A percentile compares a stretch with the other conserved stretches of the same genome.
These are phyloP conservation scores for Artemisia argyi DNA, from an alignment of 129 eudicot genomes.

Conservation along the genomic window DNA sequence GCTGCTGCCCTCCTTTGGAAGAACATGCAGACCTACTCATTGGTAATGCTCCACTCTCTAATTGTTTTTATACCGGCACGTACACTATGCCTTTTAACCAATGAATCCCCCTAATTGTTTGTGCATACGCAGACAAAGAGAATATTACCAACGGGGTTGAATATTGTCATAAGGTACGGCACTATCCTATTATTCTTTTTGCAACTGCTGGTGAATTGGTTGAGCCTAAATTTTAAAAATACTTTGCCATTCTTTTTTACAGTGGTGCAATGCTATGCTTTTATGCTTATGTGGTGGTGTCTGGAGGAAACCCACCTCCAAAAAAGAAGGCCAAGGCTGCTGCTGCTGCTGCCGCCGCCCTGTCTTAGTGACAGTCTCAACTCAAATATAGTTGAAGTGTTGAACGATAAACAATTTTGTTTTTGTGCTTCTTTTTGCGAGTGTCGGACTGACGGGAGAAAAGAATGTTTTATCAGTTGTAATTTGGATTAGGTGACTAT, in stretches of 20 bases:
- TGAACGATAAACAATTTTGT: constrained; percentile 13
- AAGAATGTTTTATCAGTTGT: not conserved
- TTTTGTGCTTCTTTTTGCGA: not conserved
- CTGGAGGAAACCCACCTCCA: constrained; percentile 97
- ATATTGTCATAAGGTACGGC: constrained; percentile 61
- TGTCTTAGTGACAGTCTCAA: constrained; percentile 18
- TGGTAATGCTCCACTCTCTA: constrained; percentile 42
- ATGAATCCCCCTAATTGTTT: not conserved
- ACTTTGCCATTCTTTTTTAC: not conserved
- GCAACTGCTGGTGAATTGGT: not conserved
- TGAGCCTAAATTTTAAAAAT: not conserved
- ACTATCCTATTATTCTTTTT: not conserved
- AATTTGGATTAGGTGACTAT: not conserved
- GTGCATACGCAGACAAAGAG: constrained; percentile 62
- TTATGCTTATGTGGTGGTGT: constrained; percentile 72
- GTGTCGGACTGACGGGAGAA: not conserved
- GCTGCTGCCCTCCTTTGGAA: constrained; percentile 66
- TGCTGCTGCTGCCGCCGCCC: constrained; percentile 31
- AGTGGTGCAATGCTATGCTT: constrained; percentile 86
- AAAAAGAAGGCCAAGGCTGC: constrained; percentile 63
- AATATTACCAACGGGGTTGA: constrained; percentile 58
- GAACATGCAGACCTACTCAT: constrained; percentile 63
- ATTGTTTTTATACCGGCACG: not conserved
- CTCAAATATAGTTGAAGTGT: constrained; percentile 8
- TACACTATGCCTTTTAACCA: not conserved